Percentiles rank a stretch among this genome's conserved stretches.
These are phyloP conservation scores for Saccharomycopsis sp. DNA, from an alignment of 805 yeast genomes.

Conservation along the genomic window DNA sequence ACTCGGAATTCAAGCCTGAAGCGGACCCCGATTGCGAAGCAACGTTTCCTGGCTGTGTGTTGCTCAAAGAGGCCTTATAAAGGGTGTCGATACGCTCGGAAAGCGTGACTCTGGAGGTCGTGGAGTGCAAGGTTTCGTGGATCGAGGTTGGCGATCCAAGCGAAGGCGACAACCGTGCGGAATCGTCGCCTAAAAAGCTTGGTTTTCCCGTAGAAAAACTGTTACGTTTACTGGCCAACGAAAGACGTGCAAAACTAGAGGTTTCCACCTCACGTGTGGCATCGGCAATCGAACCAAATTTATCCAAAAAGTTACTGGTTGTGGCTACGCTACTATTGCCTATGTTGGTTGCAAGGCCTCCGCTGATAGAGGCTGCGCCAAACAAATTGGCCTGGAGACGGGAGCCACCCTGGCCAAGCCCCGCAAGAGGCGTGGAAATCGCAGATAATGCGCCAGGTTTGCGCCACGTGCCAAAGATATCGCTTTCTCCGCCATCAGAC, in stretches of 20 bases:
- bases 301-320: conserved; percentile 46
- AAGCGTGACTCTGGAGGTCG: conserved; percentile 19
- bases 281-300: conserved; percentile 59
- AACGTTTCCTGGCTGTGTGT: conserved; percentile 5
- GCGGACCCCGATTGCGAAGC: neutral
- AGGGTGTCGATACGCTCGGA: conserved; percentile 52
- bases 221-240: conserved; percentile 31
- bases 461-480: conserved; percentile 33
- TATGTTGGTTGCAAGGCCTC: conserved; percentile 33
- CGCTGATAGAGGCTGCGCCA: conserved; percentile 52
- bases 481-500: conserved; percentile 37
- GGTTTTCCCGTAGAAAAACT: conserved; percentile 43
- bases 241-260: conserved; percentile 34
- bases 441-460: conserved; percentile 40
- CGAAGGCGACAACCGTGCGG: conserved; percentile 22
- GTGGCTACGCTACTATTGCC: conserved; percentile 22
- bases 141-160: conserved; percentile 25
- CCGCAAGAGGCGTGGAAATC: conserved; percentile 35
- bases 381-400: conserved; percentile 36
- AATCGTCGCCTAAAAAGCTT: conserved; percentile 37
- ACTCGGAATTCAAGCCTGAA: neutral
- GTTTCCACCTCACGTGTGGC: conserved; percentile 62
- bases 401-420: conserved; percentile 28
- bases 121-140: conserved; percentile 27
- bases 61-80: conserved; percentile 32